Evolutionary conservation across 352 stramenopile species (phyloP), one percentile per base, ranked within the genome.

Genomic region (Globisporangium solare): DNA sequence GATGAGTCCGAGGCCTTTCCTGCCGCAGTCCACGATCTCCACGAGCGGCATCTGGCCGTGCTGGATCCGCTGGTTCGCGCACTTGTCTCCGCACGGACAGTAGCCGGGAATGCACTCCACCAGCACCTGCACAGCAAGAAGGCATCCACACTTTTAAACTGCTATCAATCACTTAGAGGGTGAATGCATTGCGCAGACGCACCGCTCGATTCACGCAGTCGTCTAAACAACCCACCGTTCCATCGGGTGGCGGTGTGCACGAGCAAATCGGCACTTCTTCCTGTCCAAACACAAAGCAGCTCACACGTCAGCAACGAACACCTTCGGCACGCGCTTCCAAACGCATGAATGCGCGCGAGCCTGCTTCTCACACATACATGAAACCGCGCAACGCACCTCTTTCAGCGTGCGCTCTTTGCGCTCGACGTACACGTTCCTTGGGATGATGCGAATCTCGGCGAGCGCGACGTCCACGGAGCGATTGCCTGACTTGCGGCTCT

Each of bases 61-160:
- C 41, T 90, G 78, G 63, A 92, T 91, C 47, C 80, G 76, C 58
- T 89, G 83, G 54, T 92, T 92, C 64, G 83, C 73, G 24, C 83
- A 92, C 22, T 54, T 64, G 22, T 83, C 79, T 2, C 76, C 76
- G 47, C 75, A 88, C 11, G 79, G 82, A 51, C 83, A 92, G 43
- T 70, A 75, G 12, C 66, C 74, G 14, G 62, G 43, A 35, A 83
- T 72, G 49, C 83, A 92, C 49, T 92, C 83, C 47, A 89, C 77
- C 27, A 91, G 54, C 40, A 74, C 74, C 80, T 89, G 43, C 2
- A 41, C 15, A 20, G 3, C 17, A 54, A 35, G 7, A 54, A 35
- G 10, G 27, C 0, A 35, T 3, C 27, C 27, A 35, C 40, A 62
- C 51, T 35, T 35, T 35, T 35, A 35, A 10, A 35, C 27, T 6